These are phyloP conservation scores for Coemansia sp. DNA, from an alignment of 192 early-diverging fungal genomes.

Conservation along the genomic window DNA sequence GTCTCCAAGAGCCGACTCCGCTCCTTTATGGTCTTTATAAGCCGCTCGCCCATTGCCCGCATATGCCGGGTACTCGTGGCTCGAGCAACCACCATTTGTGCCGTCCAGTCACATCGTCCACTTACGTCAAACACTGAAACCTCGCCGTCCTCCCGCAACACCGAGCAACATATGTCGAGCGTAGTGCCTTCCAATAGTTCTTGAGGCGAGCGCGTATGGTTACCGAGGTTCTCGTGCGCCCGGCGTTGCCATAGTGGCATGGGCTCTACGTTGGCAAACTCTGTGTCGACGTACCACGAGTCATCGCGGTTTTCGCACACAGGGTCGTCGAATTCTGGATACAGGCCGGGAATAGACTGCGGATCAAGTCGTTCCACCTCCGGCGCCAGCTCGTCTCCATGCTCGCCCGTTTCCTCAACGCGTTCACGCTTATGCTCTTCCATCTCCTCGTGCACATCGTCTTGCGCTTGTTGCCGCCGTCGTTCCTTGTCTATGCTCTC, in stretches of 20 bases:
- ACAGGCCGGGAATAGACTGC: conserved; percentile 32
- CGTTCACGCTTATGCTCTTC: conserved; percentile 22
- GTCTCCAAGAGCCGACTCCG: conserved; percentile 16
- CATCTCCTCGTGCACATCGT: conserved; percentile 35
- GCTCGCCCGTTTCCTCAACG: background rate
- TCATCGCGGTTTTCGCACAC: conserved; percentile 21
- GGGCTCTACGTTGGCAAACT: conserved; percentile 6
- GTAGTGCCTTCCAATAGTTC: conserved; percentile 18
- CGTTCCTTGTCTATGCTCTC: conserved; percentile 24
- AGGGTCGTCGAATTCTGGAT: conserved; percentile 27
- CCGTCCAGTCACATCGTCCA: conserved; percentile 43
- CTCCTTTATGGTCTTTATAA: conserved; percentile 44
- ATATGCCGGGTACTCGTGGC: conserved; percentile 53
- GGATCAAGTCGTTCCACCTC: conserved; percentile 46
- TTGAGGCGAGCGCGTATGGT: background rate
- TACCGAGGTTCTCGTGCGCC: conserved; percentile 23
- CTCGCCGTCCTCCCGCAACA: conserved; percentile 20
- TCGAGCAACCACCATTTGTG: conserved; percentile 31
- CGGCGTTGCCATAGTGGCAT: conserved; percentile 45
- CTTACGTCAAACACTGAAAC: conserved; percentile 29
- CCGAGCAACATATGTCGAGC: conserved; percentile 34
- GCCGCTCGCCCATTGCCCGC: conserved; percentile 42
- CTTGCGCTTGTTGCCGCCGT: conserved; percentile 39
- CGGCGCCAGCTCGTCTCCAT: conserved; percentile 24
- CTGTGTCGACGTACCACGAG: conserved; percentile 49